These are phyloP conservation scores for Acanthamoeba healyi DNA, from an alignment of 208 protist species.

Conservation along the genomic window DNA sequence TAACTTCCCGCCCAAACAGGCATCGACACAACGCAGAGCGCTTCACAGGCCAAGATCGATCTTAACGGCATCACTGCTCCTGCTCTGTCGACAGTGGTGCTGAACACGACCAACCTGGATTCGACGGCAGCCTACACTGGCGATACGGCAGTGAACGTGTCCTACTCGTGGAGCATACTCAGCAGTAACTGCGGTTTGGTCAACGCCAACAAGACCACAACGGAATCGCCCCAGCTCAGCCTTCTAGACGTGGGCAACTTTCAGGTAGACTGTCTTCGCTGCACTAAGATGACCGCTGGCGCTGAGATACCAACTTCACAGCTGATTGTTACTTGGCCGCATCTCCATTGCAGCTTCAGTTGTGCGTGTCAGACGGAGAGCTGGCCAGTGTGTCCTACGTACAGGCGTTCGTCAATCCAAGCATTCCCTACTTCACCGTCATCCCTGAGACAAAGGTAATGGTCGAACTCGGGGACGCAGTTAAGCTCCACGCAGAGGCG, in stretches of 20 bases:
- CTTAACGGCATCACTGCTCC: neutral
- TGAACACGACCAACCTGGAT: constrained; percentile 17
- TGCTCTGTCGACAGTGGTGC: neutral
- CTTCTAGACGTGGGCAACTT: constrained; percentile 46
- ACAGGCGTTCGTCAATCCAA: constrained; percentile 11
- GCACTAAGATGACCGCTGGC: neutral
- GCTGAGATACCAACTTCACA: too few relatives aligned
- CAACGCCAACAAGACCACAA: neutral
- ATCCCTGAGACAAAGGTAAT: neutral
- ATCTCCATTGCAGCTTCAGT: constrained; percentile 26
- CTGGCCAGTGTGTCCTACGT: neutral
- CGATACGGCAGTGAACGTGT: neutral
- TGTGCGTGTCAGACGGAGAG: constrained; percentile 20
- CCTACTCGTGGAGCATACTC: neutral
- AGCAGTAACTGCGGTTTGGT: constrained; percentile 44
- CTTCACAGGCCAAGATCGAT: neutral
- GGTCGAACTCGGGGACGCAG: neutral
- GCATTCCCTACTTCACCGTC: constrained; percentile 3
- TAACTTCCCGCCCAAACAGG: neutral
- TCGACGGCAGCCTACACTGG: constrained; percentile 2
- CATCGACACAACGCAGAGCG: neutral
- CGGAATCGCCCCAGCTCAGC: neutral
- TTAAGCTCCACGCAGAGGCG: neutral
- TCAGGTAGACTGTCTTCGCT: neutral
- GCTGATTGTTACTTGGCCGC: too few relatives aligned